Conservation (phyloP, 768 basidiomycete species). For the Hydnum rufescens region DNA sequence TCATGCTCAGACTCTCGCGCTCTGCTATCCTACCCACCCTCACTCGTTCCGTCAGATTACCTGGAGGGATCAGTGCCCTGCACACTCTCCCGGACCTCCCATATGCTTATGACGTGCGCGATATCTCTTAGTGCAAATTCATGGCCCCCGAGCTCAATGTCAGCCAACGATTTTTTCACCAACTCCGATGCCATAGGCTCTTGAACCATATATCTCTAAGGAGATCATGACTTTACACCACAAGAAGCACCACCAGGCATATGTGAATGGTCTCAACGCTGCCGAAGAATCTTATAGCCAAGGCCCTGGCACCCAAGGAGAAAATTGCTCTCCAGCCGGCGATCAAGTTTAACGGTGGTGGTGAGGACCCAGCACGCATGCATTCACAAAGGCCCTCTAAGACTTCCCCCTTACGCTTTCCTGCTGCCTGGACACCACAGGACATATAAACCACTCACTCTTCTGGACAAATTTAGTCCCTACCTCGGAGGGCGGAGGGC, state of each 20-base stretch:
- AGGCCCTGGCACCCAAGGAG: constrained; percentile 38
- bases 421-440: constrained; percentile 19
- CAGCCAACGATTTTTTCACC: background rate
- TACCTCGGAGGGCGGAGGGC: constrained; percentile 36
- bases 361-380: constrained; percentile 28
- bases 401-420: background rate
- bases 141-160: background rate
- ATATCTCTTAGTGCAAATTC: background rate
- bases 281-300: constrained; percentile 71
- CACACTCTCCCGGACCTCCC: constrained; percentile 68
- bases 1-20: constrained; percentile 34
- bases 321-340: constrained; percentile 75
- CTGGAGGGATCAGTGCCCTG: constrained; percentile 20
- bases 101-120: constrained; percentile 53
- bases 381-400: background rate
- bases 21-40: constrained; percentile 25
- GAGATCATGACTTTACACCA: constrained; percentile 94
- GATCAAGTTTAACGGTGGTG: constrained; percentile 96
- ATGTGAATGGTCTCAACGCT: constrained; percentile 86
- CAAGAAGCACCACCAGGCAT: constrained; percentile 60
- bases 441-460: constrained; percentile 86
- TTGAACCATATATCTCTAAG: constrained; percentile 80
- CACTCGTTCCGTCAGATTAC: constrained; percentile 27
- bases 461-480: constrained; percentile 99
- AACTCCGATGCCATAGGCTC: constrained; percentile 29